phyloP scores from a whole-genome alignment of 176 grass and related monocot species.

The Alopecurus myosuroides region DNA sequence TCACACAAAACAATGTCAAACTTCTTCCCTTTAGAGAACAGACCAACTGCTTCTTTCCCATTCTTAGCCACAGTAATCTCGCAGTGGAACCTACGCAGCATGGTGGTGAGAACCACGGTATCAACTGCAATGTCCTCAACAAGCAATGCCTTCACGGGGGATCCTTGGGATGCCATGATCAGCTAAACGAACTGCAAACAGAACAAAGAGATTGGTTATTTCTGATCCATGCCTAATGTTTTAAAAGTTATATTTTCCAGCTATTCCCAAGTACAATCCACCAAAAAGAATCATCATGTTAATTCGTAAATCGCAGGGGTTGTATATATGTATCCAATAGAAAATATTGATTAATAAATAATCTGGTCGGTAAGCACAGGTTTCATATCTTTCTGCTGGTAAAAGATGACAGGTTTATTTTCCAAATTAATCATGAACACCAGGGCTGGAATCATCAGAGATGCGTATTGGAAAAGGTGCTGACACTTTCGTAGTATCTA shows the following conservation, averaged over 20 bases:
- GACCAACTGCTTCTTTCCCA: conserved; percentile 23
- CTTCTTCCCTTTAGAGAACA: too few species aligned
- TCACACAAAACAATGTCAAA: too few species aligned
- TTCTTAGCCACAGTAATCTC: conserved; percentile 5
- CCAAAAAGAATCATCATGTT: too few species aligned
- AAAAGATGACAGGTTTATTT: not conserved
- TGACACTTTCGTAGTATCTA: too few species aligned
- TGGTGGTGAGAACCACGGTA: not conserved
- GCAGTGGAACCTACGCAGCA: not conserved
- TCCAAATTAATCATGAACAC: not conserved
- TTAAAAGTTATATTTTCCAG: not conserved
- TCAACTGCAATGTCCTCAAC: conserved; percentile 19
- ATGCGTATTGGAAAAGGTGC: not conserved
- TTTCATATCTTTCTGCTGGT: not conserved
- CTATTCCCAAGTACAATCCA: not conserved
- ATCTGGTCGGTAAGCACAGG: not conserved
- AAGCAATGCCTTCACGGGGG: not conserved
- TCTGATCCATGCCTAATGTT: too few species aligned
- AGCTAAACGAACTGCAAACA: not conserved
- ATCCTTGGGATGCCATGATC: not conserved
- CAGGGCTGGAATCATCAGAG: not conserved
- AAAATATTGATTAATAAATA: not conserved
- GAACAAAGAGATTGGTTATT: not conserved
- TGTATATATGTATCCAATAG: too few species aligned
- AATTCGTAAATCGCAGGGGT: too few species aligned